These are phyloP conservation scores for Cryptococcus sp. DNA, from an alignment of 1,284 basidiomycete genomes.

Conservation along the genomic window DNA sequence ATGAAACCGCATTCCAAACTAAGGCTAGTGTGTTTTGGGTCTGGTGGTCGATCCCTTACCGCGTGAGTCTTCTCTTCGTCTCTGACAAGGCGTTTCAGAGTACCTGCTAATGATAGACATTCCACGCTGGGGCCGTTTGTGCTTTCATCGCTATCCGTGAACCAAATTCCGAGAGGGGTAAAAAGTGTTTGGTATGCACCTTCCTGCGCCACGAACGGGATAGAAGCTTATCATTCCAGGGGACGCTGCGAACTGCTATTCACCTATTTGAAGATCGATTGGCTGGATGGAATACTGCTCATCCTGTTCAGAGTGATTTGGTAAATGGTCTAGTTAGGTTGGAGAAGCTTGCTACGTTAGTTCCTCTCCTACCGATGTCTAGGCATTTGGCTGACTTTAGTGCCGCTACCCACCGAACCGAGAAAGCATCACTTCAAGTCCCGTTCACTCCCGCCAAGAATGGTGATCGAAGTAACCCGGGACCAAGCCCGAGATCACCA, in stretches of 20 bases:
- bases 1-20: slow-evolving; percentile 32
- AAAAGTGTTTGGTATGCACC: slow-evolving; percentile 35
- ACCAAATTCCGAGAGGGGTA: slow-evolving; percentile 36
- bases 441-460: not conserved
- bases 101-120: slow-evolving; percentile 32
- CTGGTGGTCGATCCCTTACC: slow-evolving; percentile 46
- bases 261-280: slow-evolving; percentile 40
- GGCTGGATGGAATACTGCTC: slow-evolving; percentile 37
- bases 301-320: slow-evolving; percentile 46
- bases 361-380: slow-evolving; percentile 1
- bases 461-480: slow-evolving; percentile 1
- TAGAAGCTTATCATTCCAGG: slow-evolving; percentile 12
- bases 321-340: slow-evolving; percentile 42
- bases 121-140: slow-evolving; percentile 47
- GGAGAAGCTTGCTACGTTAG: slow-evolving; percentile 38
- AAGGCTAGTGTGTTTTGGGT: slow-evolving; percentile 43
- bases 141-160: slow-evolving; percentile 47
- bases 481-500: not conserved
- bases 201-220: too few relatives aligned
- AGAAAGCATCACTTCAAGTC: slow-evolving; percentile 12
- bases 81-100: not conserved
- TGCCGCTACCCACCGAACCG: slow-evolving; percentile 7
- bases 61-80: slow-evolving; percentile 22
- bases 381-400: not conserved
- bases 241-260: slow-evolving; percentile 39